A percentile compares a stretch with the other conserved stretches of the same genome.
Evolutionary conservation across 257 asterid genomes (phyloP).

Genomic region (Gentiana macrophylla): DNA sequence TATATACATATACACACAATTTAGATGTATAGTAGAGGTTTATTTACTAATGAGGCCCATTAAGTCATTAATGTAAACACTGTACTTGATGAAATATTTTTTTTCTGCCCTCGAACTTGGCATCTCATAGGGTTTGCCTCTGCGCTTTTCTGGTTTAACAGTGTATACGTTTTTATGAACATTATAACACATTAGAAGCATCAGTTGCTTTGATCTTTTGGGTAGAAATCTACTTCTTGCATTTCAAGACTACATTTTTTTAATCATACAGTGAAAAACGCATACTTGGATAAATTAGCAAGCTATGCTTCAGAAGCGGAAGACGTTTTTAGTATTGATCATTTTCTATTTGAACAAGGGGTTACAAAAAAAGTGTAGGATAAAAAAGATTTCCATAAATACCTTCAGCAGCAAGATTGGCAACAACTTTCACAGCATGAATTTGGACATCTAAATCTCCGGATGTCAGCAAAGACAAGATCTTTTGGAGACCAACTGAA

Average conservation of each 20-base stretch:
- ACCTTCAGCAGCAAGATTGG: constrained; percentile 99
- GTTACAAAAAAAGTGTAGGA: background rate
- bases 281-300: background rate
- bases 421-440: constrained; percentile 95
- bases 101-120: no score
- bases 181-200: no score
- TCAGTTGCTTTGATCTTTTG: no score
- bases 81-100: no score
- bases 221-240: no score
- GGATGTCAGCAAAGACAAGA: constrained; percentile 58
- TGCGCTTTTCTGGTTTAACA: no score
- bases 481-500: constrained; percentile 89
- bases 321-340: background rate
- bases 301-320: background rate
- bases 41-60: no score
- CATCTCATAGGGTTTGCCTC: no score
- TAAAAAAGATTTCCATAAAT: constrained; percentile 1
- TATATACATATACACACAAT: no score
- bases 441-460: constrained; percentile 76
- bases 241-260: background rate
- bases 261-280: background rate
- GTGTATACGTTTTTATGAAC: no score
- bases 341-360: background rate
- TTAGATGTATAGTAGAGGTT: no score
- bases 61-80: no score